A percentile compares a stretch with the other conserved stretches of the same genome.
phyloP scores from a whole-genome alignment of 805 yeast species.

The Maudiozyma saulgeensis region DNA sequence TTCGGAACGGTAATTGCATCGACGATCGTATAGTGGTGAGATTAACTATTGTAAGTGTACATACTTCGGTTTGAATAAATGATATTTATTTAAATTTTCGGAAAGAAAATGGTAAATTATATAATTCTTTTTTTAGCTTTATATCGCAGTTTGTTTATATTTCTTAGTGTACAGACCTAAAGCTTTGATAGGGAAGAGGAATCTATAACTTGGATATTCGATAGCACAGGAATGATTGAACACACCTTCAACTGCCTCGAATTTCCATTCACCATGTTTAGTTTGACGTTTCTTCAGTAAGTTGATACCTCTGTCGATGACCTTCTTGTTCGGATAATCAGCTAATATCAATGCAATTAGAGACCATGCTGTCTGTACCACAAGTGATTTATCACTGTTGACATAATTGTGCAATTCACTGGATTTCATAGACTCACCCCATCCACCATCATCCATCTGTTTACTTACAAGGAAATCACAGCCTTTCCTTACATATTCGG shows the following conservation, averaged over 20 bases:
- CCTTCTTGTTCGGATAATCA: conserved; percentile 58
- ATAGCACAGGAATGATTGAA: conserved; percentile 91
- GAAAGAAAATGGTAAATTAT: background rate
- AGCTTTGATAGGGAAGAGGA: conserved; percentile 85
- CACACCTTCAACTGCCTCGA: conserved; percentile 86
- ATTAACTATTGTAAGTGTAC: no score
- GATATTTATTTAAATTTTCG: background rate
- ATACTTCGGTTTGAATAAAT: no score
- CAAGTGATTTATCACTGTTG: conserved; percentile 49
- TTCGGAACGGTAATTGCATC: no score
- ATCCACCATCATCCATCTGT: conserved; percentile 87
- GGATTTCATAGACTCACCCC: conserved; percentile 93
- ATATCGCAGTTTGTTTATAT: conserved; percentile 2
- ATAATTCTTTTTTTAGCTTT: background rate
- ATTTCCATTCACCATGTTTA: conserved; percentile 73
- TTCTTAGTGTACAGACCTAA: conserved; percentile 55
- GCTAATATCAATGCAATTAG: conserved; percentile 73
- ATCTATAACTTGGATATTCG: conserved; percentile 90
- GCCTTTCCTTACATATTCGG: conserved; percentile 55
- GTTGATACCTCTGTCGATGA: conserved; percentile 53
- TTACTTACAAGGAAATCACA: conserved; percentile 74
- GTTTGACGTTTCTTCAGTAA: conserved; percentile 59
- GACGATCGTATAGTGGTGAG: no score
- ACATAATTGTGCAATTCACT: conserved; percentile 76
- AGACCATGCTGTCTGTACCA: conserved; percentile 93